Conservation (phyloP, 495 filamentous ascomycete species). For the Neurospora sp. region DNA sequence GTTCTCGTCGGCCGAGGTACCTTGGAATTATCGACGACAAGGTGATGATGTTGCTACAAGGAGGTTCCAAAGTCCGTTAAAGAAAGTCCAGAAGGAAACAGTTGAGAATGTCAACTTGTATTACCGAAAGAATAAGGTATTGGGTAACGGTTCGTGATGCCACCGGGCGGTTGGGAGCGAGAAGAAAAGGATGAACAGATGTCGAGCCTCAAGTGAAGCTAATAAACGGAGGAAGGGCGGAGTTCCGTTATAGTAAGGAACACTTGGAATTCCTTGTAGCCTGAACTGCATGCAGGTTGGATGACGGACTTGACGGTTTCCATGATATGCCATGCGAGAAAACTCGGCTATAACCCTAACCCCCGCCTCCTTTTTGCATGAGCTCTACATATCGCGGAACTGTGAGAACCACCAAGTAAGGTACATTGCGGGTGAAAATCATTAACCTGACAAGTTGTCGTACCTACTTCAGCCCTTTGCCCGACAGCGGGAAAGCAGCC, state of each 20-base stretch:
- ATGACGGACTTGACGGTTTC: no score
- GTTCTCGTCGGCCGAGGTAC: no score
- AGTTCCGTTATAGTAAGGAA: no score
- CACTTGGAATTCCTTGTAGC: no score
- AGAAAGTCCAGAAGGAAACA: background rate
- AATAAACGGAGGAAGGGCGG: background rate
- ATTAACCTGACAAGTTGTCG: background rate
- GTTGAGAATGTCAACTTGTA: background rate
- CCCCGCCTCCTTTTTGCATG: background rate
- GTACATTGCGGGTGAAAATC: background rate
- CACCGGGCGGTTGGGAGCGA: background rate
- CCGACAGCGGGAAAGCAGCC: background rate
- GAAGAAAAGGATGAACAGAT: background rate
- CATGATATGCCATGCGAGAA: background rate
- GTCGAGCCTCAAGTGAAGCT: background rate
- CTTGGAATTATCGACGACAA: background rate
- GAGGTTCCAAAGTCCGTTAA: background rate
- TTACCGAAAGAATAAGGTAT: background rate
- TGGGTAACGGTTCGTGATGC: background rate
- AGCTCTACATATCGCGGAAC: background rate
- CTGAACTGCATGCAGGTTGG: no score
- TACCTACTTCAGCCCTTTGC: background rate
- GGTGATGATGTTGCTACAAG: background rate
- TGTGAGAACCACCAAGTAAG: background rate
- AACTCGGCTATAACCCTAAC: background rate